Conservation (phyloP, 1,284 basidiomycete genomes). For the Pseudozyma tsukubaensis region DNA sequence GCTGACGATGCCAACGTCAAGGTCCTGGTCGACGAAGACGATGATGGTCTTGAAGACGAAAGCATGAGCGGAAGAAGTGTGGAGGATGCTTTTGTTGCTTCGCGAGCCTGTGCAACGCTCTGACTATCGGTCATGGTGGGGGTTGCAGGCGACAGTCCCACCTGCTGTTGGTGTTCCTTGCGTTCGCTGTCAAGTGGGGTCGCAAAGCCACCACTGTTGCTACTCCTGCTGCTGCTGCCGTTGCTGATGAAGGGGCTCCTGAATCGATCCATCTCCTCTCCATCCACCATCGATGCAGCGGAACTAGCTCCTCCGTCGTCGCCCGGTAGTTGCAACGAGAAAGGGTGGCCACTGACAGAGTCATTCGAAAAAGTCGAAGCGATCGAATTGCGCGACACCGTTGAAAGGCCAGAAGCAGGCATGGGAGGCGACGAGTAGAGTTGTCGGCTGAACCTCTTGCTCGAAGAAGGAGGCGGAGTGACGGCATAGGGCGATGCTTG, state of each 20-base stretch:
- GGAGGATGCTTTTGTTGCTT: constrained; percentile 4
- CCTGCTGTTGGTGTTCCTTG: not conserved
- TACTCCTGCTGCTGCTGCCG: not conserved
- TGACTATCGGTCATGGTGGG: not conserved
- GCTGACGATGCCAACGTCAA: constrained; percentile 18
- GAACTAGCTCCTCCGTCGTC: constrained; percentile 10
- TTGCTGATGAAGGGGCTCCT: constrained; percentile 6
- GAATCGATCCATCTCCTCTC: constrained; percentile 11
- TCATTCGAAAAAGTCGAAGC: constrained; percentile 26
- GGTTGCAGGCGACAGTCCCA: not conserved
- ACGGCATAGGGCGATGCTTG: not conserved
- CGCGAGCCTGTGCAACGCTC: not conserved
- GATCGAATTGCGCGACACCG: constrained; percentile 30
- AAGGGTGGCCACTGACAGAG: constrained; percentile 29
- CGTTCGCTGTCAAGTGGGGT: not conserved
- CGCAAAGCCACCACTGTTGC: too few relatives aligned
- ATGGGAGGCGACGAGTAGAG: constrained; percentile 10
- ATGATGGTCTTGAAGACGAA: constrained; percentile 30
- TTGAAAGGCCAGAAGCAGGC: constrained; percentile 14
- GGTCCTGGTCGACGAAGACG: constrained; percentile 20
- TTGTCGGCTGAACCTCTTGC: constrained; percentile 3
- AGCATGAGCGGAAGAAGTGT: constrained; percentile 25
- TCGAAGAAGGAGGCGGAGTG: too few relatives aligned
- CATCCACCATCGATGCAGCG: constrained; percentile 20
- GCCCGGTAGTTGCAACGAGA: constrained; percentile 29